Base-by-base conservation (phyloP, 768 basidiomycete species). In the Pleurotus cornucopiae region DNA sequence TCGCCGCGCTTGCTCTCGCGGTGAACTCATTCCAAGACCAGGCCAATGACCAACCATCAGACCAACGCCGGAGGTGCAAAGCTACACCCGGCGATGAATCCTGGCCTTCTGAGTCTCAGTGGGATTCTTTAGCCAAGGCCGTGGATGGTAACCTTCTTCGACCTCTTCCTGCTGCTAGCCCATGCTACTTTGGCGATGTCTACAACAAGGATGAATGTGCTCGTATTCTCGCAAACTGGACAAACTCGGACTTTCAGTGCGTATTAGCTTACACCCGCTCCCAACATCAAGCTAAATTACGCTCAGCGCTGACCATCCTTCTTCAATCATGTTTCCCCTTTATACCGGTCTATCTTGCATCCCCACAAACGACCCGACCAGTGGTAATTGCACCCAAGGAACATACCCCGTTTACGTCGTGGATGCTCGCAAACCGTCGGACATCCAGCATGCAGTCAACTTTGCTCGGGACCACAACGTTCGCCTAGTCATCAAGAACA, bases 401-500 rank as follows among this genome's bases (percentile, higher is more conserved):
- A 47, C 46, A 13, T 47, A 47, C 21, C 46, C 46, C 46, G 23
- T 47, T 11, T 47, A 47, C 26, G 46, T 47, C 4, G 46, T 47
- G n/a, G 46, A 47, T 12, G 46, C 46, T 13, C 16, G 26, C 46
- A 25, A 47, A 14, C 12, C 26, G 14, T 21, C 46, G 1, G 46
- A 47, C 20, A 25, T 47, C 13, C 57, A 71, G 69, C 62, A 61
- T 2, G 69, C 67, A 18, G 63, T 73, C 14, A 57, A 41, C 18
- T 73, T 73, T 55, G 64, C 71, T 1, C 49, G 40, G 18, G 43
- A 48, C 7, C 56, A 72, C 40, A 65, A 69, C 39, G 62, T 73
- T 21, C 69, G 70, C 5, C 52, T 73, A 13, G 65, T 57, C 4
- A 61, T 73, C 57, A 72, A 71, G 55, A 61, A 66, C 11, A 64